Conservation (phyloP, 1,139 yeast species). For the Sugiyamaella grinbergsii region DNA sequence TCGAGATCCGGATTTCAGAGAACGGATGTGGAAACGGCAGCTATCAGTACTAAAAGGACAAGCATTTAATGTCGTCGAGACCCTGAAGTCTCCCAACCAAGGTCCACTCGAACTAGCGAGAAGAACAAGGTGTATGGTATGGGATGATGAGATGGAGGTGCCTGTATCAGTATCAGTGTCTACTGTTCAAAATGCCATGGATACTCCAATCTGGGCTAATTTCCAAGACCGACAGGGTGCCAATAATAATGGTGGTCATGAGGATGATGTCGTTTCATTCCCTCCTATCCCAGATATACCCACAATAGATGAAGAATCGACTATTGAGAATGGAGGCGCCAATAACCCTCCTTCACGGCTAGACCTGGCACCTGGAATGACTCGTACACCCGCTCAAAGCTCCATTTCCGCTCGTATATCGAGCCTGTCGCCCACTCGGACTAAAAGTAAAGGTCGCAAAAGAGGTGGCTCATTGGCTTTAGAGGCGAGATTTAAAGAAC, state of each 20-base stretch:
- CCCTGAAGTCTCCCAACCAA: slow-evolving; percentile 56
- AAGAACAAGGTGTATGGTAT: slow-evolving; percentile 57
- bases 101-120: slow-evolving; percentile 72
- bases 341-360: neutral
- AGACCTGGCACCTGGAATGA: slow-evolving; percentile 15
- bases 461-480: slow-evolving; percentile 33
- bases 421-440: slow-evolving; percentile 6
- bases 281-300: too few species aligned
- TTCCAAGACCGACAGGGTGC: too few species aligned
- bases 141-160: slow-evolving; percentile 64
- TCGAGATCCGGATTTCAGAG: slow-evolving; percentile 63
- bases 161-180: slow-evolving; percentile 49
- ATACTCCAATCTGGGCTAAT: slow-evolving; percentile 29
- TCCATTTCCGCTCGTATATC: slow-evolving; percentile 5
- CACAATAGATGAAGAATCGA: slow-evolving; percentile 11
- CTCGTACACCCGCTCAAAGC: slow-evolving; percentile 7
- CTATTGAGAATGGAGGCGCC: slow-evolving; percentile 5
- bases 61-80: slow-evolving; percentile 73
- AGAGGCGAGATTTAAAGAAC: slow-evolving; percentile 35
- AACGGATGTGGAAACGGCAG: slow-evolving; percentile 67
- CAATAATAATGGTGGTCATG: too few species aligned
- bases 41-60: slow-evolving; percentile 76
- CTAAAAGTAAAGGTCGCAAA: slow-evolving; percentile 19
- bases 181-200: slow-evolving; percentile 31
- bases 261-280: neutral